Base-by-base conservation (phyloP, 495 filamentous ascomycete genomes). In the Articulospora tetracladia region DNA sequence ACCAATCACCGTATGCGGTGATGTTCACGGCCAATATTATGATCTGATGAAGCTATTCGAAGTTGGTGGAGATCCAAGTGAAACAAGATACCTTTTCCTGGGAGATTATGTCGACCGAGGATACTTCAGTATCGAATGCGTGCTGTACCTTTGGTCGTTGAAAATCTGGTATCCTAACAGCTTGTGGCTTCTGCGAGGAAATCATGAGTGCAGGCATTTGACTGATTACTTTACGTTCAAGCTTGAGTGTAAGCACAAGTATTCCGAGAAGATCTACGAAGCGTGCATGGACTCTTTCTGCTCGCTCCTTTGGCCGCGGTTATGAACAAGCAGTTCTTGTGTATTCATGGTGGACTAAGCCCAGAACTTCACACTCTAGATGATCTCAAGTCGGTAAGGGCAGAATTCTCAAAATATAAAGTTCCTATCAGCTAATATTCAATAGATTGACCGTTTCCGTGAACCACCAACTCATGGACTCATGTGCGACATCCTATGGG, bases 181-280 rank as follows among this genome's bases (percentile, higher is more conserved):
- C 2, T 88, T 98, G 51, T 98, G 94, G 94, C 78, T 98, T 67
- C 83, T 98, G 64, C 87, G 94, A 59, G 94, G 94, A 65, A 98
- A 98, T 71, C 94, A 98, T 76, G 94, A 98, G 78, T 98, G 94
- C 73, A 86, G 94, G 69, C 94, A 98, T 77, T 80, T 98, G 79
- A 98, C 94, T 25, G 94, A 98, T 71, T 98, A 98, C 79, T 98
- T 98, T 78, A 98, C 94, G 53, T 98, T 98, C 79, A 97, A 98
- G 80, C 83, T 98, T 56, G 94, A 98, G 74, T 98, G 94, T 79
- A 96, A 94, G 77, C 92, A 98, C 83, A 98, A 98, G 70, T 98
- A 98, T 75, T 95, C 90, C 51, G 94, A 97, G 75, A 83, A 82
- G 64, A 86, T 98, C 60, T 98, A 98, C 72, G 94, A 98, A 73